A percentile compares a stretch with the other conserved stretches of the same genome.
Conservation (phyloP, 352 stramenopile genomes). For the Pythium dissimile region DNA sequence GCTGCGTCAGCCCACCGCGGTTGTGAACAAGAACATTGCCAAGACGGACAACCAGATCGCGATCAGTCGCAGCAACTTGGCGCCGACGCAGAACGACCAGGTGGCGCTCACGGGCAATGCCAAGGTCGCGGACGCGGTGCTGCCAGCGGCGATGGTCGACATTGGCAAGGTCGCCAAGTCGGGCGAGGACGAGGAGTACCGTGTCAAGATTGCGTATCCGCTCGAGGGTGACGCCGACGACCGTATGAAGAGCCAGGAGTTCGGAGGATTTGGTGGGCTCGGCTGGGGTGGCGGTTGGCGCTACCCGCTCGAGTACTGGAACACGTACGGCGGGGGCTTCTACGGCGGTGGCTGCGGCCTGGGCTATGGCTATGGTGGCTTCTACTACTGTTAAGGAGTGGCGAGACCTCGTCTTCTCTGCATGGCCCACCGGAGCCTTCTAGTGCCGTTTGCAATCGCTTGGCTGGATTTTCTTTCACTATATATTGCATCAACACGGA, state of each 20-base stretch:
- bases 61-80: slow-evolving; percentile 3
- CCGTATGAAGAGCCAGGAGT: background rate
- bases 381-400: slow-evolving; percentile 22
- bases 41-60: slow-evolving; percentile 22
- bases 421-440: too few species aligned
- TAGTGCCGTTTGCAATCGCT: too few species aligned
- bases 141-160: background rate
- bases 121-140: slow-evolving; percentile 11
- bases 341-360: slow-evolving; percentile 21
- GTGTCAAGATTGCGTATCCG: slow-evolving; percentile 10
- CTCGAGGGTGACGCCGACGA: slow-evolving; percentile 8
- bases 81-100: slow-evolving; percentile 16
- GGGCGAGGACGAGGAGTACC: slow-evolving; percentile 3
- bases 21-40: slow-evolving; percentile 28
- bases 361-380: slow-evolving; percentile 5
- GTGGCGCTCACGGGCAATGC: slow-evolving; percentile 10
- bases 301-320: slow-evolving; percentile 24
- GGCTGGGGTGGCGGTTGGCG: slow-evolving; percentile 17
- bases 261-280: slow-evolving; percentile 1
- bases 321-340: slow-evolving; percentile 13
- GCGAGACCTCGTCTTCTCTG: too few species aligned
- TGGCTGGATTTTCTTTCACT: too few species aligned
- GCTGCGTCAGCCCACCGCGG: slow-evolving; percentile 18
- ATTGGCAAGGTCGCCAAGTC: slow-evolving; percentile 3
- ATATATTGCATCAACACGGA: too few species aligned